Conservation (phyloP, 139 green algal genomes). For the Micractinium conductrix region DNA sequence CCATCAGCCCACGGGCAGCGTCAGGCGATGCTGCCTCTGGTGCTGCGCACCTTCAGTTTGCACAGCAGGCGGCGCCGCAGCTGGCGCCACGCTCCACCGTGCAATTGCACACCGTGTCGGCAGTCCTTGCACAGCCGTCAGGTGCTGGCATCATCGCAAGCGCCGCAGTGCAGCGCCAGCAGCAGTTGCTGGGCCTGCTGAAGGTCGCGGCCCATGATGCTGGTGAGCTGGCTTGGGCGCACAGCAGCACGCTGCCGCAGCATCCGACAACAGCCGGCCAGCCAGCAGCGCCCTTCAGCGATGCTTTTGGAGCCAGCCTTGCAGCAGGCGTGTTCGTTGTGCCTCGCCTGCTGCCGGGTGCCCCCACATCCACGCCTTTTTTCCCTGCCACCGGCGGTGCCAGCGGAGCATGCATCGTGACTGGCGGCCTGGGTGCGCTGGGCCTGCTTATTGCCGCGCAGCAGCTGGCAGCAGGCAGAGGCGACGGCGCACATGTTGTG, state of each 20-base stretch:
- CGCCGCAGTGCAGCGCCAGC: neutral
- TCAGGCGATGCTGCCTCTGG: neutral
- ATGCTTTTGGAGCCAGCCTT: neutral
- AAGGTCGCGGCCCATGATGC: conserved; percentile 17
- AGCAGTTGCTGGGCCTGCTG: neutral
- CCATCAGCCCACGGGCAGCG: neutral
- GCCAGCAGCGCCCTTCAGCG: neutral
- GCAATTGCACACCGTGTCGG: neutral
- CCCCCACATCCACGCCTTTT: neutral
- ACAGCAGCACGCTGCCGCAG: neutral
- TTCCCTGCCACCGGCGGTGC: neutral
- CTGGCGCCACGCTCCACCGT: neutral
- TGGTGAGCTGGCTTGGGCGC: neutral
- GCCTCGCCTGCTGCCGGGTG: conserved; percentile 13
- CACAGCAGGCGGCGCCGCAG: neutral
- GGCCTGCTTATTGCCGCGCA: conserved; percentile 66
- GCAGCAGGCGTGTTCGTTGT: neutral
- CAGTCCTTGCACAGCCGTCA: neutral
- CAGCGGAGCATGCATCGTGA: conserved; percentile 43
- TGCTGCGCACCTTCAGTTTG: neutral
- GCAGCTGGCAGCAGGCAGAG: conserved; percentile 42
- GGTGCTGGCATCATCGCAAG: neutral
- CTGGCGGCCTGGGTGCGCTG: conserved; percentile 53
- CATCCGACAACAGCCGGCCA: neutral
- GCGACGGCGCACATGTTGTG: neutral